A percentile compares a stretch with the other conserved stretches of the same genome.
phyloP scores from a whole-genome alignment of 1,139 yeast species.

The Taphrina flavorubra region DNA sequence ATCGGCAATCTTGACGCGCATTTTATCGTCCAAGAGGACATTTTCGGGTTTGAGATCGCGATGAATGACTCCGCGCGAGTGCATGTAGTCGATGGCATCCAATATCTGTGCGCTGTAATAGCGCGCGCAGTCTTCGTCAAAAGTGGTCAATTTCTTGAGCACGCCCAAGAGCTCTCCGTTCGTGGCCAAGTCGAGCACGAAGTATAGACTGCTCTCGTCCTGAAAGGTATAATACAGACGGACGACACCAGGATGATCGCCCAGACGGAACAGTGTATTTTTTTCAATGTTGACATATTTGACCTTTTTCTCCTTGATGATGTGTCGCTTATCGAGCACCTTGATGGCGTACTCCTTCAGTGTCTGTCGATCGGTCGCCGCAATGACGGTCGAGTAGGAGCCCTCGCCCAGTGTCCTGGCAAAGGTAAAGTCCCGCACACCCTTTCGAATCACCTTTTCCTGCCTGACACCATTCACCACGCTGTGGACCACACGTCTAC shows the following conservation, averaged over 20 bases:
- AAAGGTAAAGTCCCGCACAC: constrained; percentile 83
- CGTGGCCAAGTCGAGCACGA: constrained; percentile 89
- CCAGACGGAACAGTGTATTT: constrained; percentile 83
- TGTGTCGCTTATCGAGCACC: constrained; percentile 88
- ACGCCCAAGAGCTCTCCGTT: constrained; percentile 87
- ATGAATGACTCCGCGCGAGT: constrained; percentile 81
- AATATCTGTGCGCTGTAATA: constrained; percentile 78
- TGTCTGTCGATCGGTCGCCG: constrained; percentile 80
- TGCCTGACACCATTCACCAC: constrained; percentile 52
- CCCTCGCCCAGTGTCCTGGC: constrained; percentile 93
- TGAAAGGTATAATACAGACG: constrained; percentile 91
- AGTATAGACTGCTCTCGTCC: constrained; percentile 83
- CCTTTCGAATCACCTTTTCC: constrained; percentile 56
- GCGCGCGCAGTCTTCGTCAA: constrained; percentile 76
- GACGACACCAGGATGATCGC: constrained; percentile 85
- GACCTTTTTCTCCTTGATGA: constrained; percentile 90
- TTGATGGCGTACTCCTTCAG: constrained; percentile 83
- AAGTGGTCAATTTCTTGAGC: constrained; percentile 70
- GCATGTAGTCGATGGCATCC: constrained; percentile 87
- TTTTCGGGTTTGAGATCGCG: constrained; percentile 97
- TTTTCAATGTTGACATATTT: constrained; percentile 96
- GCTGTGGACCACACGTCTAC: constrained; percentile 58
- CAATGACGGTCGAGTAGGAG: constrained; percentile 85
- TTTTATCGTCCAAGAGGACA: constrained; percentile 71
- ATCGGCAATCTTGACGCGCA: constrained; percentile 90